phyloP scores from a whole-genome alignment of 2,329 filamentous ascomycete species.

The Fusarium verticillioides region DNA sequence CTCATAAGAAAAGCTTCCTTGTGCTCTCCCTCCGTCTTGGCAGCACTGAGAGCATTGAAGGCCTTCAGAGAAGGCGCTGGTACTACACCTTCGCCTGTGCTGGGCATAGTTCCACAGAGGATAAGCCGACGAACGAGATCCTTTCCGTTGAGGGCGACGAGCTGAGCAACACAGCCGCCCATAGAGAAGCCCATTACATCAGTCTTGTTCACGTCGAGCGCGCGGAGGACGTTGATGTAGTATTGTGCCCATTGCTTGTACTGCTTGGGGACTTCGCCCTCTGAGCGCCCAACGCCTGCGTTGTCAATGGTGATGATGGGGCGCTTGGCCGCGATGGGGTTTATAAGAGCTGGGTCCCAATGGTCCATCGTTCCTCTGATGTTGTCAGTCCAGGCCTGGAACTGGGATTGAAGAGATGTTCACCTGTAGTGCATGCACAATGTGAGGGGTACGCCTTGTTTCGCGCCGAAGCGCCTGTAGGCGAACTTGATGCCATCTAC shows the following conservation, averaged over 20 bases:
- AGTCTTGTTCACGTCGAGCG: slow-evolving; percentile 52
- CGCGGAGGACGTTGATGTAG: slow-evolving; percentile 50
- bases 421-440: slow-evolving; percentile 49
- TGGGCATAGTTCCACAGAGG: slow-evolving; percentile 57
- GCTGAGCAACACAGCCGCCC: slow-evolving; percentile 59
- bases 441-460: slow-evolving; percentile 47
- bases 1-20: slow-evolving; percentile 48
- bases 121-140: slow-evolving; percentile 54
- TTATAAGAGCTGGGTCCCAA: slow-evolving; percentile 58
- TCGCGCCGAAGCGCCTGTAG: slow-evolving; percentile 47
- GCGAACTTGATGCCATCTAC: slow-evolving; percentile 48
- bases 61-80: slow-evolving; percentile 46
- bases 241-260: slow-evolving; percentile 47
- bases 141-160: slow-evolving; percentile 55
- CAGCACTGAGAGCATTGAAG: slow-evolving; percentile 49
- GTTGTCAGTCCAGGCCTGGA: background rate
- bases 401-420: background rate
- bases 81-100: slow-evolving; percentile 50
- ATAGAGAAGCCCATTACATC: slow-evolving; percentile 63
- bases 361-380: slow-evolving; percentile 52
- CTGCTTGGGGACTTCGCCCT: slow-evolving; percentile 53
- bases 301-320: slow-evolving; percentile 60
- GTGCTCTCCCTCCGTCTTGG: slow-evolving; percentile 49
- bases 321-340: slow-evolving; percentile 54
- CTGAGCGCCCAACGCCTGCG: slow-evolving; percentile 58